Evolutionary conservation across 2,329 filamentous ascomycete genomes (phyloP).

Genomic region (Botrytis hyacinthi): DNA sequence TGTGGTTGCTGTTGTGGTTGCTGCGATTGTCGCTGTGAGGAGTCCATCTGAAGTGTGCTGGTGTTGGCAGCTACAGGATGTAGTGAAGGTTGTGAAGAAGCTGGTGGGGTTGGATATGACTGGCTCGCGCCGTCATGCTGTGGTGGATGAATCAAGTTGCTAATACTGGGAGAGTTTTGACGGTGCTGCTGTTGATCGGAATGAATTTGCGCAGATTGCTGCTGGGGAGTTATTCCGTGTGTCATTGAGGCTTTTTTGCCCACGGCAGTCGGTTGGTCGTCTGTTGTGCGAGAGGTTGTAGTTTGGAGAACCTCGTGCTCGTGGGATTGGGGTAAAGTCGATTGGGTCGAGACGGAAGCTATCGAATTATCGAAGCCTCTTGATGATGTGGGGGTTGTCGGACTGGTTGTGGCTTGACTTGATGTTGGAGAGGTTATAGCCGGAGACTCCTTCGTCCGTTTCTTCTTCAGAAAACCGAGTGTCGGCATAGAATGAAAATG

Average conservation of each 20-base stretch:
- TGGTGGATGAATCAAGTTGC: slow-evolving; percentile 73
- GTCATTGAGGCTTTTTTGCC: slow-evolving; percentile 38
- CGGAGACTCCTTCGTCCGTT: slow-evolving; percentile 88
- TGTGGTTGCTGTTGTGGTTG: slow-evolving; percentile 26
- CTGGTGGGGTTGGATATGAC: slow-evolving; percentile 33
- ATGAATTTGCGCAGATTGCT: slow-evolving; percentile 35
- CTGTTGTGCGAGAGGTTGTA: slow-evolving; percentile 32
- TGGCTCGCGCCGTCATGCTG: slow-evolving; percentile 48
- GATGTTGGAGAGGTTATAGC: slow-evolving; percentile 64
- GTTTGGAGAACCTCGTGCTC: slow-evolving; percentile 33
- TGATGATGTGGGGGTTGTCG: slow-evolving; percentile 57
- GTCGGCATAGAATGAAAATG: slow-evolving; percentile 69
- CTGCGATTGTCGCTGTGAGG: slow-evolving; percentile 22
- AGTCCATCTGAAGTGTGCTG: slow-evolving; percentile 13
- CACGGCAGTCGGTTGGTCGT: slow-evolving; percentile 34
- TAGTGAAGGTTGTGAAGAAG: slow-evolving; percentile 13
- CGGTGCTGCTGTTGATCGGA: slow-evolving; percentile 35
- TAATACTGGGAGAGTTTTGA: slow-evolving; percentile 77
- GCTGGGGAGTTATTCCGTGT: slow-evolving; percentile 37
- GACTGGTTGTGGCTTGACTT: slow-evolving; percentile 60
- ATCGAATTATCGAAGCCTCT: slow-evolving; percentile 46
- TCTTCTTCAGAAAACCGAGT: slow-evolving; percentile 96
- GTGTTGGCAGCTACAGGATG: slow-evolving; percentile 13
- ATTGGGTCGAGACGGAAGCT: slow-evolving; percentile 43
- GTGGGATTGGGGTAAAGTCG: slow-evolving; percentile 36